Evolutionary conservation across 805 yeast species (phyloP).

Genomic region (Teunomyces kruisii): DNA sequence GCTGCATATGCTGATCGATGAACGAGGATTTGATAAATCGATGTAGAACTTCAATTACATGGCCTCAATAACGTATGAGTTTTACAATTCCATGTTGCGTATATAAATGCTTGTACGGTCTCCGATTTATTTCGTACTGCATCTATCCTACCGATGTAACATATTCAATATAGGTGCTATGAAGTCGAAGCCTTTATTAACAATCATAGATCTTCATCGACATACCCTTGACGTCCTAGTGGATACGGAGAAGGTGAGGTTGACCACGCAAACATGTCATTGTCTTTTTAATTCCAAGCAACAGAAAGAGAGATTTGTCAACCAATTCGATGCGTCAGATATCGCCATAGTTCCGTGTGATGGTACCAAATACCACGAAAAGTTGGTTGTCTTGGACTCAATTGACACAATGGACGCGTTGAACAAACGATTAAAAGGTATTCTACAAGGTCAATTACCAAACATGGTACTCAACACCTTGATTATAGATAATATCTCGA

Average conservation of each 20-base stretch:
- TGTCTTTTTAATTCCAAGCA: constrained; percentile 3
- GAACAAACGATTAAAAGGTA: not conserved
- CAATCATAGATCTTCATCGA: not conserved
- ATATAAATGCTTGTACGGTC: no score
- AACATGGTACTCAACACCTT: constrained; percentile 17
- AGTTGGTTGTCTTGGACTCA: not conserved
- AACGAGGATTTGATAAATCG: no score
- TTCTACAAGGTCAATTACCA: not conserved
- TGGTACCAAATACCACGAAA: not conserved
- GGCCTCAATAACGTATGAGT: no score
- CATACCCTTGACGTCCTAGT: not conserved
- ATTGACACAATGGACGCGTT: not conserved
- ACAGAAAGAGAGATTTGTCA: not conserved
- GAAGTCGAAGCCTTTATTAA: not conserved
- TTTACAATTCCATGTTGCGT: no score
- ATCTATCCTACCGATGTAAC: no score
- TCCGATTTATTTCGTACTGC: no score
- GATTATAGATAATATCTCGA: constrained; percentile 32
- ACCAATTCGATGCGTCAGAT: not conserved
- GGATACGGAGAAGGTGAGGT: not conserved
- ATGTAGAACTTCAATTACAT: no score
- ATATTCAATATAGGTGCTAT: not conserved
- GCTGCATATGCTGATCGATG: no score
- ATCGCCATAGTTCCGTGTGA: constrained; percentile 5
- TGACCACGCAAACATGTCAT: constrained; percentile 4